These are phyloP conservation scores for Quercus cerris DNA, from an alignment of 306 rosid genomes.

Conservation along the genomic window DNA sequence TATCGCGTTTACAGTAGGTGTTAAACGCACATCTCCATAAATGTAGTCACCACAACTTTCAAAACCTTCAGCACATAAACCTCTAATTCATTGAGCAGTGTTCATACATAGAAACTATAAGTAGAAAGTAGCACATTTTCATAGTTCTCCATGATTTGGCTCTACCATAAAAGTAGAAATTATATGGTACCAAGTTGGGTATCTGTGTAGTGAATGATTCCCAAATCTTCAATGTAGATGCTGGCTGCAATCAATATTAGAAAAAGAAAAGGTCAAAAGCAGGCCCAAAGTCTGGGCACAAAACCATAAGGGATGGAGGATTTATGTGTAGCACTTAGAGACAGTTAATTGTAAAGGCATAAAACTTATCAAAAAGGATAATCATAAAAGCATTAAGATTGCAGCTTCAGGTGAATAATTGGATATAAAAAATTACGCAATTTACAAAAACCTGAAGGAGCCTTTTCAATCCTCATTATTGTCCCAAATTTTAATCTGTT, in stretches of 20 bases:
- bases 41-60: neutral
- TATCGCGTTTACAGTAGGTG: neutral
- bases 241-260: constrained; percentile 35
- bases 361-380: too few species aligned
- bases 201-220: constrained; percentile 37
- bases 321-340: neutral
- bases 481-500: neutral
- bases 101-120: neutral
- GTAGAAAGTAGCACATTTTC: neutral
- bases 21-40: neutral
- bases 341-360: neutral
- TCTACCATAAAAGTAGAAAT: neutral
- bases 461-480: neutral
- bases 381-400: neutral
- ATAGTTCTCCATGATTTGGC: neutral
- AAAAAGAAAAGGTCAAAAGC: constrained; percentile 12
- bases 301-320: neutral
- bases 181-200: constrained; percentile 33
- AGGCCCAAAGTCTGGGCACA: neutral
- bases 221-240: constrained; percentile 21
- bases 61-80: neutral
- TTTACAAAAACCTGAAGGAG: neutral
- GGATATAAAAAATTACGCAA: neutral
- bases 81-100: neutral
- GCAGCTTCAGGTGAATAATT: neutral